Base-by-base conservation (phyloP, 805 yeast genomes). In the Jamesozyma jinghongensis region DNA sequence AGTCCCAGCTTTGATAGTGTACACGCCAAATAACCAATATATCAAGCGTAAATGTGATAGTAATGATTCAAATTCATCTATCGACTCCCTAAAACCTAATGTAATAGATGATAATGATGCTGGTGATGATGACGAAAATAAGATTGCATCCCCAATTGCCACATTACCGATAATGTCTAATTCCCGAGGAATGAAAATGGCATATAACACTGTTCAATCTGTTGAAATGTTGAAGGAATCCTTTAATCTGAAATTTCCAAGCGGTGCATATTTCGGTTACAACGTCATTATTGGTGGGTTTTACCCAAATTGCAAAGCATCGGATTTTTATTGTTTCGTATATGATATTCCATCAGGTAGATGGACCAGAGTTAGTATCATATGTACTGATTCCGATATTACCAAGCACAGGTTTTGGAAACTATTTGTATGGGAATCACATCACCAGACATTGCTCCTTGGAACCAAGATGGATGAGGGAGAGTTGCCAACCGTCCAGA, bases 371-470 rank as follows among this genome's bases (percentile, higher is more conserved):
- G 59, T 83, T 19, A 79, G 75, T 43, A 61, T 73, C 11, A 69
- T 69, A 34, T 66, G 70, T 54, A 65, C 80, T 50, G 68, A 70
- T 37, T 77, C 73, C 45, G 72, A 70, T 33, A 62, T 67, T 25
- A 71, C 72, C 25, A 67, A 73, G 2, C 82, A 79, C 53, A 63
- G 81, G 37, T 70, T 79, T 40, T 76, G 83, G 75, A 78, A 75
- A 46, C 76, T 82, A 0, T 78, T 72, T 58, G 78, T 77, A 1
- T 83, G 94, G 94, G 72, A 71, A 19, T 79, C 88, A 0, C 92
- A 83, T 58, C 88, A 81, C 54, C 78, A 76, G 54, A 77, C 80
- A 1, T 62, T 80, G 1, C 58, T 80, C 22, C 50, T 83, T 20
- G 92, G 92, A 0, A 58, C 68, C 7, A 43, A 48, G 4, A 45